phyloP scores from a whole-genome alignment of 1,284 basidiomycete species.

The Ceratobasidium sp. region DNA sequence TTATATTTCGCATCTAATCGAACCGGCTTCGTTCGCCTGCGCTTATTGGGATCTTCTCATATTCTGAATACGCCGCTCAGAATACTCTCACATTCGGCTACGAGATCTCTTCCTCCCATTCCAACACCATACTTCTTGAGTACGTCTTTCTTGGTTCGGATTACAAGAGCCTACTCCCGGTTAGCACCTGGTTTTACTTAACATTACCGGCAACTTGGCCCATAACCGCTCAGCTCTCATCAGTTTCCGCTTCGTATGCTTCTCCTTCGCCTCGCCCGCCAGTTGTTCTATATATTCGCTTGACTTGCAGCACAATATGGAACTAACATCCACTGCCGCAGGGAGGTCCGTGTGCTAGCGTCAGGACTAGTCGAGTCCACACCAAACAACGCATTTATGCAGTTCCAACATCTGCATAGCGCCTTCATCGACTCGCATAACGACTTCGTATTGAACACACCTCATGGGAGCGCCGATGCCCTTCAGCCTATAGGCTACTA shows the following conservation, averaged over 20 bases:
- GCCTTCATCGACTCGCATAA: slow-evolving; percentile 37
- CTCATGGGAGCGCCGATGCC: not conserved
- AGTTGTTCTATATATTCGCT: not conserved
- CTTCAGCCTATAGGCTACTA: slow-evolving; percentile 22
- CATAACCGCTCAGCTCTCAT: not conserved
- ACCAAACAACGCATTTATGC: slow-evolving; percentile 6
- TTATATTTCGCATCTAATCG: not conserved
- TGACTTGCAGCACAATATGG: not conserved
- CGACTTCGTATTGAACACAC: slow-evolving; percentile 15
- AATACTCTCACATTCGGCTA: no score
- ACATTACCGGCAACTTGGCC: no score
- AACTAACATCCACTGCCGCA: not conserved
- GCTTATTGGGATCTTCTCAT: no score
- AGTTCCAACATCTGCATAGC: slow-evolving; percentile 26
- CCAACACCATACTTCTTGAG: no score
- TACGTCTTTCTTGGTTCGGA: no score
- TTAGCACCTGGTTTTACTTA: no score
- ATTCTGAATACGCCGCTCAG: no score
- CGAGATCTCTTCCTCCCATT: no score
- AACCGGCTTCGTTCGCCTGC: no score
- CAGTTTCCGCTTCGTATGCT: not conserved
- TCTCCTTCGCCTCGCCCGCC: not conserved
- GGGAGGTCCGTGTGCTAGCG: slow-evolving; percentile 25
- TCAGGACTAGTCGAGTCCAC: slow-evolving; percentile 4
- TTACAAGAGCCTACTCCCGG: no score